A percentile compares a stretch with the other conserved stretches of the same genome.
phyloP scores from a whole-genome alignment of 1,284 basidiomycete species.

The Ceratobasidium sp. region DNA sequence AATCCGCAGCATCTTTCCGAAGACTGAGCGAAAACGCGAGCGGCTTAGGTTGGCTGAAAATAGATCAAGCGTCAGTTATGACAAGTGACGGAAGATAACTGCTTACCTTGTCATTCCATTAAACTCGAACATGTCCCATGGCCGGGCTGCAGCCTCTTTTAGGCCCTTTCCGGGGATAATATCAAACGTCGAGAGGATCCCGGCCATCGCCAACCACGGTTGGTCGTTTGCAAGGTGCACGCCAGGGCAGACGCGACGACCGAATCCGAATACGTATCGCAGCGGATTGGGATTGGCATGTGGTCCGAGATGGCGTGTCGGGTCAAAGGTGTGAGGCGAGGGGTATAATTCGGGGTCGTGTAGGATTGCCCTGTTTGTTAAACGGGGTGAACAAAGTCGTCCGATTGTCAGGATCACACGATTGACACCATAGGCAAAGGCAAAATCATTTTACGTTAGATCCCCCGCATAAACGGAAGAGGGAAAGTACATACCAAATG shows the following conservation, averaged over 20 bases:
- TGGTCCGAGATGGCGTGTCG: slow-evolving; percentile 24
- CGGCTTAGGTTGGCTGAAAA: slow-evolving; percentile 28
- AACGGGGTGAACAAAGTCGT: not conserved
- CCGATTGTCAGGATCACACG: not conserved
- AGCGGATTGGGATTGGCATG: slow-evolving; percentile 12
- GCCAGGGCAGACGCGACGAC: slow-evolving; percentile 23
- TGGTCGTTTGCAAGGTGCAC: slow-evolving; percentile 32
- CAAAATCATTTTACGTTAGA: not conserved
- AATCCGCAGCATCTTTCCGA: slow-evolving; percentile 16
- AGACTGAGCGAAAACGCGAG: slow-evolving; percentile 13
- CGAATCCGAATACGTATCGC: slow-evolving; percentile 29
- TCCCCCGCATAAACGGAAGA: not conserved
- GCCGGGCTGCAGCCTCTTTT: not conserved
- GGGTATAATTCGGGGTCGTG: slow-evolving; percentile 30
- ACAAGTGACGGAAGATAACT: not conserved
- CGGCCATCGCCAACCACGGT: slow-evolving; percentile 33
- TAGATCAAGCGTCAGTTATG: not conserved
- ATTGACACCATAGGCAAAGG: not conserved
- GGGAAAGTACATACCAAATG: slow-evolving; percentile 10
- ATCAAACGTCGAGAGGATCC: slow-evolving; percentile 18
- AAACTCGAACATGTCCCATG: slow-evolving; percentile 36
- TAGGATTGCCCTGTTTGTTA: slow-evolving; percentile 24
- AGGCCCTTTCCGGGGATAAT: slow-evolving; percentile 1
- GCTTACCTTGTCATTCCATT: slow-evolving; percentile 31
- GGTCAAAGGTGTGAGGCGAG: slow-evolving; percentile 16